These are phyloP conservation scores for Annulohypoxylon nitens DNA, from an alignment of 495 filamentous ascomycete genomes.

Conservation along the genomic window DNA sequence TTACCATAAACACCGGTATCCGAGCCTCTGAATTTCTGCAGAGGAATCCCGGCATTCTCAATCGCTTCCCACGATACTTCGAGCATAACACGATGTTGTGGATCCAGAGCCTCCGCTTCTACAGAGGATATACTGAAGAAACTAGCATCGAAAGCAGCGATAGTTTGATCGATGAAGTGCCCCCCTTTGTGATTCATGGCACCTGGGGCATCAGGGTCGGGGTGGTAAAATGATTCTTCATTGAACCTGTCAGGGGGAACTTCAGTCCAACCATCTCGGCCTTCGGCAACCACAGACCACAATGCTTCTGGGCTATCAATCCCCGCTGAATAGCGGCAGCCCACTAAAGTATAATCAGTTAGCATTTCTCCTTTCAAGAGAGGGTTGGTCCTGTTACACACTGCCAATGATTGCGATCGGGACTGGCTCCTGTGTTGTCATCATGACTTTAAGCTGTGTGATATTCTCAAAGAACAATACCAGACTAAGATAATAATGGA, in stretches of 20 bases:
- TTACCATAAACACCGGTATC: not conserved
- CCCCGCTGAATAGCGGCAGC: not conserved
- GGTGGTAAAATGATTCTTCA: not conserved
- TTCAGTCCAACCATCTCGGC: conserved; percentile 5
- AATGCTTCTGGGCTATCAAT: not conserved
- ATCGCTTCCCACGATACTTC: not conserved
- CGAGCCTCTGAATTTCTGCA: not conserved
- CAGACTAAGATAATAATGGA: too few species aligned
- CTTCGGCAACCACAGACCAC: conserved; percentile 1
- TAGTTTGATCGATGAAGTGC: not conserved
- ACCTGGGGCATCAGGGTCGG: not conserved
- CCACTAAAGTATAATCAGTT: not conserved
- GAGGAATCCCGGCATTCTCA: not conserved
- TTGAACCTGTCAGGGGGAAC: conserved; percentile 2
- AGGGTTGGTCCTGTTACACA: not conserved
- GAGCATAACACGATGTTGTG: not conserved
- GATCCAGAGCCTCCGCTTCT: not conserved
- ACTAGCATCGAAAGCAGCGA: not conserved
- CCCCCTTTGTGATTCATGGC: conserved; percentile 1
- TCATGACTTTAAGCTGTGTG: not conserved
- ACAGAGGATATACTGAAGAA: not conserved
- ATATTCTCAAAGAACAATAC: too few species aligned
- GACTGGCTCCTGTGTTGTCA: not conserved
- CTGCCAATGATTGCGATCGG: conserved; percentile 1
- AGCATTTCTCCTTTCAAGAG: not conserved